phyloP scores from a whole-genome alignment of 768 basidiomycete species.

The Trametes cinnabarina region DNA sequence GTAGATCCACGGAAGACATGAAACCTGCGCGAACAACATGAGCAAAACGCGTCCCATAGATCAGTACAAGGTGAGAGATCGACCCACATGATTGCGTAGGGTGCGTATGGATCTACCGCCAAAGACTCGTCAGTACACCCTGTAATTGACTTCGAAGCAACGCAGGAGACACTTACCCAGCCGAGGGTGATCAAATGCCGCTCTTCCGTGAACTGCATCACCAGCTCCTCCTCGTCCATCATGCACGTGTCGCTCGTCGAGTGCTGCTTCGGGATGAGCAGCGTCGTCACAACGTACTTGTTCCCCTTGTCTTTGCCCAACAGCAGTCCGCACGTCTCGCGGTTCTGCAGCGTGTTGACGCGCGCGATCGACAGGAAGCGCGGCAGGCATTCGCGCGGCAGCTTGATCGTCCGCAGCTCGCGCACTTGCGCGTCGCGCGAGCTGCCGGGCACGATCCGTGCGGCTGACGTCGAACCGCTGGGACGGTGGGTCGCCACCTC shows the following conservation, averaged over 20 bases:
- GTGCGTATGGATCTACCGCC: slow-evolving; percentile 81
- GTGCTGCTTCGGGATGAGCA: slow-evolving; percentile 86
- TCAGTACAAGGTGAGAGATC: neutral
- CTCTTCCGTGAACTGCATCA: slow-evolving; percentile 81
- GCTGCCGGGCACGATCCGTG: slow-evolving; percentile 25
- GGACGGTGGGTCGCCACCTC: slow-evolving; percentile 25
- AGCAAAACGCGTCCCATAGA: slow-evolving; percentile 5
- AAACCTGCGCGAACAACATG: slow-evolving; percentile 50
- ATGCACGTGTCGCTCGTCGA: slow-evolving; percentile 90
- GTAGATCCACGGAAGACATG: slow-evolving; percentile 92
- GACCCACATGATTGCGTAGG: slow-evolving; percentile 81
- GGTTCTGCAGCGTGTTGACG: slow-evolving; percentile 72
- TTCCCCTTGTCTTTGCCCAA: slow-evolving; percentile 64
- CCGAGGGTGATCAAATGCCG: slow-evolving; percentile 82
- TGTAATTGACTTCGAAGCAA: neutral
- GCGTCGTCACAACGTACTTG: slow-evolving; percentile 70
- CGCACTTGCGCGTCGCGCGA: slow-evolving; percentile 34
- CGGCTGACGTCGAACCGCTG: slow-evolving; percentile 24
- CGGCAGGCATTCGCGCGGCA: slow-evolving; percentile 72
- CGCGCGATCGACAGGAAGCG: slow-evolving; percentile 76
- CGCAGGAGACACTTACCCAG: slow-evolving; percentile 59
- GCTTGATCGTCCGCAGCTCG: slow-evolving; percentile 59
- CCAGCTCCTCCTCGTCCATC: slow-evolving; percentile 88
- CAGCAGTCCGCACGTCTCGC: slow-evolving; percentile 85
- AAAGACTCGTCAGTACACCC: neutral